Conservation (phyloP, 2,329 filamentous ascomycete species). For the Lojkania enalia region DNA sequence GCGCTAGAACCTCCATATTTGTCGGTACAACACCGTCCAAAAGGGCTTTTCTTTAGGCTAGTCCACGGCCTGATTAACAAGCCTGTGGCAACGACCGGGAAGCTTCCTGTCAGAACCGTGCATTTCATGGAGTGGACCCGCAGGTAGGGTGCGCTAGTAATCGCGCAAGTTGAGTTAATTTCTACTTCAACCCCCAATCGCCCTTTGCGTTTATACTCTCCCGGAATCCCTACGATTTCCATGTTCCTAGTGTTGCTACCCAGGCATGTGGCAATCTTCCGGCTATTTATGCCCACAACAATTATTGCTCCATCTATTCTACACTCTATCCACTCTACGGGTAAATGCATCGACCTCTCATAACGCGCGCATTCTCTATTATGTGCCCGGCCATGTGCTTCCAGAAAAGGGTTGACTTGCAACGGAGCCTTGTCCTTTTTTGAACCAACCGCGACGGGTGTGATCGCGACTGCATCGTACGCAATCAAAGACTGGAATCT, state of each 20-base stretch:
- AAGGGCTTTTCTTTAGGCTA: too few relatives aligned
- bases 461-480: slow-evolving; percentile 12
- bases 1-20: too few relatives aligned
- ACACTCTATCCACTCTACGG: slow-evolving; percentile 32
- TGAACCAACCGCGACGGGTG: slow-evolving; percentile 13
- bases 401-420: slow-evolving; percentile 22
- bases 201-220: neutral
- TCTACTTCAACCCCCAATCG: slow-evolving; percentile 7
- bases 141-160: slow-evolving; percentile 11
- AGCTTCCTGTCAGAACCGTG: neutral
- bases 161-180: slow-evolving; percentile 13
- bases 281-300: slow-evolving; percentile 27
- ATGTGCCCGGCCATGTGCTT: slow-evolving; percentile 19
- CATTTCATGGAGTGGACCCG: slow-evolving; percentile 6
- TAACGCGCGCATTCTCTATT: slow-evolving; percentile 16
- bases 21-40: too few relatives aligned
- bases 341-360: slow-evolving; percentile 33
- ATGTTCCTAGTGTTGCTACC: neutral
- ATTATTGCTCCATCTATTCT: slow-evolving; percentile 28
- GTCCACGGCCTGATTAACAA: too few relatives aligned
- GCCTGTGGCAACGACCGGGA: too few relatives aligned
- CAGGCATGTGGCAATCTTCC: slow-evolving; percentile 18
- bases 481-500: slow-evolving; percentile 25
- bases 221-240: neutral
- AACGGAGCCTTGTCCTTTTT: slow-evolving; percentile 18